phyloP scores from a whole-genome alignment of 306 rosid species.

The Ziziphus jujuba region DNA sequence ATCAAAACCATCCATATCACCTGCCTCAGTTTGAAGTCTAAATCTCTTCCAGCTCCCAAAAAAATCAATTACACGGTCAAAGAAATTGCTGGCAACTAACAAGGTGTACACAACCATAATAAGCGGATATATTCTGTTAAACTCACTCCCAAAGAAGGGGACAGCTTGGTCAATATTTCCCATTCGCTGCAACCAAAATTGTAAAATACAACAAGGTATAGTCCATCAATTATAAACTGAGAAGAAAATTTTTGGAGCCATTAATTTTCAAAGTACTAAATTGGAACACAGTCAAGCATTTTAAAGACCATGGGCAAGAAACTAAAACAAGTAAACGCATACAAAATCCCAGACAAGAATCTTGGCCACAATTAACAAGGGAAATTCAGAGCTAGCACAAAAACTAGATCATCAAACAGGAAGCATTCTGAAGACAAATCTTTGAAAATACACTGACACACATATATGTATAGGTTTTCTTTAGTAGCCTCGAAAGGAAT shows the following conservation, averaged over 20 bases:
- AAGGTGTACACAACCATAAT: conserved; percentile 94
- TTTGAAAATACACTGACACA: too few species aligned
- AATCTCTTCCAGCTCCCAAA: conserved; percentile 92
- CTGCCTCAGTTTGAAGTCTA: conserved; percentile 77
- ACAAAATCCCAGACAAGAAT: background rate
- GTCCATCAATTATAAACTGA: conserved; percentile 7
- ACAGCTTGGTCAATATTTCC: conserved; percentile 82
- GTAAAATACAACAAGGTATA: conserved; percentile 32
- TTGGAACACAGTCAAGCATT: conserved; percentile 2
- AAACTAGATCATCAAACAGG: background rate
- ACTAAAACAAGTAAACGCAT: background rate
- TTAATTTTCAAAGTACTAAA: conserved; percentile 9
- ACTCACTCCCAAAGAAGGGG: conserved; percentile 83
- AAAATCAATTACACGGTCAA: conserved; percentile 69
- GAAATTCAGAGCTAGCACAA: background rate
- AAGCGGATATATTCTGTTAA: conserved; percentile 90
- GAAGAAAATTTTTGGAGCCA: conserved; percentile 9
- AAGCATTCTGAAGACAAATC: background rate
- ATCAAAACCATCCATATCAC: conserved; percentile 89
- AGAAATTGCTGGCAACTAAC: conserved; percentile 91
- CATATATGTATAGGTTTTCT: too few species aligned
- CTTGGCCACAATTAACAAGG: background rate
- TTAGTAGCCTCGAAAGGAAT: too few species aligned
- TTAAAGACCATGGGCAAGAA: conserved; percentile 1
- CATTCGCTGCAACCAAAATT: conserved; percentile 75